Evolutionary conservation across 2,329 filamentous ascomycete species (phyloP).

Genomic region (Neonectria magnoliae): DNA sequence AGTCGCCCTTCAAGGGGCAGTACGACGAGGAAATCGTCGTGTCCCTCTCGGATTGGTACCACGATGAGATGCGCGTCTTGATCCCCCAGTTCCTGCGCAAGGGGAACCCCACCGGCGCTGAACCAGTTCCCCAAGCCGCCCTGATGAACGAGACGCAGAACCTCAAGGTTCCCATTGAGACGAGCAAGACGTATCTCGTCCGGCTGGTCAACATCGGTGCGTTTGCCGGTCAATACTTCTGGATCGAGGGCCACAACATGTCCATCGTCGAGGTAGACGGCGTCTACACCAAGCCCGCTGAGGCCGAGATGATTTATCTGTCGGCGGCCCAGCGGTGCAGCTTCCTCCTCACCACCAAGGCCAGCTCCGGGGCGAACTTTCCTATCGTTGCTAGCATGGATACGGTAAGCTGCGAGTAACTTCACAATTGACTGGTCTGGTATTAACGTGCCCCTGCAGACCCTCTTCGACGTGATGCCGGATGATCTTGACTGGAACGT

Average conservation of each 20-base stretch:
- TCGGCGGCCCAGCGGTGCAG: constrained; percentile 73
- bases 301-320: constrained; percentile 72
- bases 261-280: constrained; percentile 79
- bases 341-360: constrained; percentile 70
- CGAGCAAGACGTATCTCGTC: constrained; percentile 65
- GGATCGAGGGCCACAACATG: constrained; percentile 74
- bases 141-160: constrained; percentile 78
- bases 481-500: constrained; percentile 73
- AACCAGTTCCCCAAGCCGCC: constrained; percentile 74
- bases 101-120: constrained; percentile 65
- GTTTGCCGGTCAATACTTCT: constrained; percentile 73
- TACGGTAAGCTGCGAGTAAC: constrained; percentile 53
- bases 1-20: constrained; percentile 63
- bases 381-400: constrained; percentile 78
- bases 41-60: constrained; percentile 79
- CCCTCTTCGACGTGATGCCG: constrained; percentile 76
- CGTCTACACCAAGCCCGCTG: constrained; percentile 69
- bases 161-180: constrained; percentile 66
- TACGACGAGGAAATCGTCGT: constrained; percentile 73
- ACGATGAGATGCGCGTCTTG: constrained; percentile 63
- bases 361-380: constrained; percentile 69
- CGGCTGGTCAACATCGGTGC: constrained; percentile 72
- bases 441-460: constrained; percentile 48
- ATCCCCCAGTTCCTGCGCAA: constrained; percentile 61
- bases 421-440: not conserved